A percentile compares a stretch with the other conserved stretches of the same genome.
These are phyloP conservation scores for Xenoacremonium recifei DNA, from an alignment of 2,329 filamentous ascomycete genomes.

Conservation along the genomic window DNA sequence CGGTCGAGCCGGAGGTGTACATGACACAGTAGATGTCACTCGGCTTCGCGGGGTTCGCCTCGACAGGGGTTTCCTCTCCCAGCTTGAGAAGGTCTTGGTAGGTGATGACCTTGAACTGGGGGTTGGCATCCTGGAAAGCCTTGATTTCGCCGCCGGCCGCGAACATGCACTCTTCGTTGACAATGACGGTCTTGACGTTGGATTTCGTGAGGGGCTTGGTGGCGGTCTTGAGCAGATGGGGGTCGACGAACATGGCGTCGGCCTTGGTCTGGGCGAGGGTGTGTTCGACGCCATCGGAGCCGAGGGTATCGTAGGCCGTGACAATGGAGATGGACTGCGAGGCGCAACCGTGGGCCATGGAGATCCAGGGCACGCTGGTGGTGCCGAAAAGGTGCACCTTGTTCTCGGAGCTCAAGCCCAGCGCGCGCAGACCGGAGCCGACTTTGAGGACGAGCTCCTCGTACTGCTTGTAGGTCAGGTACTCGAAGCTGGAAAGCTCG, in stretches of 20 bases:
- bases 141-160: slow-evolving; percentile 51
- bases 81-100: slow-evolving; percentile 55
- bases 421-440: slow-evolving; percentile 70
- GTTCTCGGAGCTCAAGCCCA: slow-evolving; percentile 67
- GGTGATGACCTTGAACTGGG: slow-evolving; percentile 52
- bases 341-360: slow-evolving; percentile 71
- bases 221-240: slow-evolving; percentile 67
- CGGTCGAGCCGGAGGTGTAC: slow-evolving; percentile 88
- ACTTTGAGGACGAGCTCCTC: slow-evolving; percentile 66
- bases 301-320: slow-evolving; percentile 92
- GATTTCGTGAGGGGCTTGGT: slow-evolving; percentile 54
- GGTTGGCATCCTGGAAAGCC: slow-evolving; percentile 55
- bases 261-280: slow-evolving; percentile 80
- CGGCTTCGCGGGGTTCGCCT: slow-evolving; percentile 68
- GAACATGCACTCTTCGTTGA: slow-evolving; percentile 59
- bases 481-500: slow-evolving; percentile 76
- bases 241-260: slow-evolving; percentile 83
- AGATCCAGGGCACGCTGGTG: slow-evolving; percentile 85
- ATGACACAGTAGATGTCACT: slow-evolving; percentile 81
- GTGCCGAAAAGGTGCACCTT: slow-evolving; percentile 79
- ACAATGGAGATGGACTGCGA: slow-evolving; percentile 91
- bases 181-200: slow-evolving; percentile 58
- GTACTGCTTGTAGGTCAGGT: slow-evolving; percentile 77
- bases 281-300: slow-evolving; percentile 79
- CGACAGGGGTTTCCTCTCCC: slow-evolving; percentile 66